Conservation (phyloP, 495 filamentous ascomycete genomes). For the Trichocladium uniseriatum region DNA sequence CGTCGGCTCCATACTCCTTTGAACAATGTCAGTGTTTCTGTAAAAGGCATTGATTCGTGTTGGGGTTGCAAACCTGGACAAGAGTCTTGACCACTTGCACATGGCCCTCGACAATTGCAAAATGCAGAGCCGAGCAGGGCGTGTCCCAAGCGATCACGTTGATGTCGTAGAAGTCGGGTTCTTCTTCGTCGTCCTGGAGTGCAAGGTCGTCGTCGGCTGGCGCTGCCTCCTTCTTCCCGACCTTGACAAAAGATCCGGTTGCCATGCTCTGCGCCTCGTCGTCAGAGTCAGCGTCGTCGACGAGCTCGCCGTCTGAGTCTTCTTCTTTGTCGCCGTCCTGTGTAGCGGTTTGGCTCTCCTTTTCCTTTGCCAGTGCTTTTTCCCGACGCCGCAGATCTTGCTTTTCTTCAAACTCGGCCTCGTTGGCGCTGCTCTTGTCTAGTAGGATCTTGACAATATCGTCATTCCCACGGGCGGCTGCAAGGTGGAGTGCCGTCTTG, state of each 20-base stretch:
- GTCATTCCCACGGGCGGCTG: constrained; percentile 54
- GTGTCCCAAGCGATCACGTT: constrained; percentile 69
- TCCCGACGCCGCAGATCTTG: constrained; percentile 40
- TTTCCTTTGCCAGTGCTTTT: constrained; percentile 11
- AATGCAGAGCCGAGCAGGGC: constrained; percentile 58
- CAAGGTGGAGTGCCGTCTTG: constrained; percentile 67
- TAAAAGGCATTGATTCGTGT: not conserved
- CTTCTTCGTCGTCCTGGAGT: constrained; percentile 48
- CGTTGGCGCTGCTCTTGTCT: constrained; percentile 58
- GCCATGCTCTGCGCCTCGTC: constrained; percentile 40
- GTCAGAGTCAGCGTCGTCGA: constrained; percentile 34
- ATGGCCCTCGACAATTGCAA: constrained; percentile 66
- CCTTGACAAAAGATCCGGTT: constrained; percentile 60
- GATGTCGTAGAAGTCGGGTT: constrained; percentile 71
- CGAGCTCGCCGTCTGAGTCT: constrained; percentile 30
- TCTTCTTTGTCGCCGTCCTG: constrained; percentile 16
- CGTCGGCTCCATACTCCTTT: constrained; percentile 60
- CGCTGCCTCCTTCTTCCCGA: constrained; percentile 35
- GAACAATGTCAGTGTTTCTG: not conserved
- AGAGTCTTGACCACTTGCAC: constrained; percentile 56
- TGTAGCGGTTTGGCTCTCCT: not conserved
- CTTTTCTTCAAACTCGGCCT: constrained; percentile 53
- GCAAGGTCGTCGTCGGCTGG: constrained; percentile 22
- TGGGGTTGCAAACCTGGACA: constrained; percentile 37
- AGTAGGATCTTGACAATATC: constrained; percentile 64